Base-by-base conservation (phyloP, 106 monocot species). In the Acanthochlamys bracteata region DNA sequence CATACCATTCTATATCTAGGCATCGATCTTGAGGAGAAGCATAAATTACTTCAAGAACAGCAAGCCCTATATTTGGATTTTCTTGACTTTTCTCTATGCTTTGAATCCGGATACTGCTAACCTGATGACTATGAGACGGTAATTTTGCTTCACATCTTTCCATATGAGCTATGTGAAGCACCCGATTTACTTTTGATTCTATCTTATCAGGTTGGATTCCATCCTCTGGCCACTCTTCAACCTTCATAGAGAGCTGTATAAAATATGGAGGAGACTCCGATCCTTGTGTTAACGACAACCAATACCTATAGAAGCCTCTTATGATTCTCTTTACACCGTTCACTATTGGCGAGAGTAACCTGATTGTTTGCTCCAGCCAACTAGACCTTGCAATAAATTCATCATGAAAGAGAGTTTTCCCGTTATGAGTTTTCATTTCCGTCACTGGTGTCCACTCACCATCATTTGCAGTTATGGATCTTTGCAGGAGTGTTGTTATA, bases 191-290 rank as follows among this genome's bases (percentile, higher is more conserved):
- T 67, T 46, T 66, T 39, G 90, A 91, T 71, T 96, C 96, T 47
- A 96, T 77, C 23, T 71, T 79, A 69, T 91, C 88, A 54, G 96
- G 96, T 54, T 96, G 96, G 71, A 96, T 96, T 21, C 96, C 96
- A 75, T 96, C 88, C 10, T 80, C 85, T 67, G 96, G 90, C 96
- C 96, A 90, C 4, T 88, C 71, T 33, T 70, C 70, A 67, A 96
- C 85, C 55, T 85, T 77, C 84, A 96, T 83, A 57, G 96, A 88
- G 53, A 96, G 57, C 67, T 96, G 96, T 26, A 96, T 82, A 83
- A 91, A 88, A 73, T 91, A 88, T 45, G 96, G 96, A 58, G 96
- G 90, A 61, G 90, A 70, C 74, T 96, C 91, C 45, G 90, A 86
- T 57, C 91, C 96, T 76, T 84, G 77, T 57, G 82, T 96, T 40